Evolutionary conservation across 768 basidiomycete genomes (phyloP), one percentile per base, ranked within the genome.

Genomic region (Amanita exitialis): DNA sequence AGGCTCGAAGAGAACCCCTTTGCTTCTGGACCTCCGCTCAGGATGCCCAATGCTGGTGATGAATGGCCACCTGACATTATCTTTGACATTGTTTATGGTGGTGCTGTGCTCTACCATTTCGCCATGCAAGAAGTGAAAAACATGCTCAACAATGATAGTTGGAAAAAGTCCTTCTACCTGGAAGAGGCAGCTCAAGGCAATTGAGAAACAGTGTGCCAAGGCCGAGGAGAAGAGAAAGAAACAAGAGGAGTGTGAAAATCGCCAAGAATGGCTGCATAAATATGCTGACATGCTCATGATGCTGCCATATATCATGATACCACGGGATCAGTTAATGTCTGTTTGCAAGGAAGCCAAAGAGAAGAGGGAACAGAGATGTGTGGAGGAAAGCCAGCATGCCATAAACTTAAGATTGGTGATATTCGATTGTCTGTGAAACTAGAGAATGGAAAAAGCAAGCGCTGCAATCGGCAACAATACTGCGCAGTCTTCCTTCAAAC

Each of bases 281-380:
- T 16, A n/a, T 20, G n/a, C 10, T 4, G 37, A 39, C 20, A 39
- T 39, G 37, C 37, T 39, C 37, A 16, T 39, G 37, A 39, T 20
- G n/a, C 20, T 39, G 37, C 16, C 37, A 18, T 39, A 39, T 18
- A 39, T 39, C 16, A 32, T 41, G 41, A 47, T 58, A 6, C 57
- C 55, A 43, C 47, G 15, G 45, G 43, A 51, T 7, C n/a, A 58
- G 45, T 44, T 56, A 39, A 32, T 43, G 46, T 44, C 44, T 36
- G 50, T 35, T 44, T 45, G 58, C 15, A 58, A 36, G 47, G 49
- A 56, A 28, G 49, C 43, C 3, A n/a, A 51, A 27, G 52, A 51
- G 47, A 53, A 47, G 41, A 51, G 3, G 28, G 54, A 60, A 48
- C 50, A 53, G 37, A 48, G 41, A 44, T 51, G 44, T 21, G 54